phyloP scores from a whole-genome alignment of 352 stramenopile genomes.

The Phytophthora hybrid region DNA sequence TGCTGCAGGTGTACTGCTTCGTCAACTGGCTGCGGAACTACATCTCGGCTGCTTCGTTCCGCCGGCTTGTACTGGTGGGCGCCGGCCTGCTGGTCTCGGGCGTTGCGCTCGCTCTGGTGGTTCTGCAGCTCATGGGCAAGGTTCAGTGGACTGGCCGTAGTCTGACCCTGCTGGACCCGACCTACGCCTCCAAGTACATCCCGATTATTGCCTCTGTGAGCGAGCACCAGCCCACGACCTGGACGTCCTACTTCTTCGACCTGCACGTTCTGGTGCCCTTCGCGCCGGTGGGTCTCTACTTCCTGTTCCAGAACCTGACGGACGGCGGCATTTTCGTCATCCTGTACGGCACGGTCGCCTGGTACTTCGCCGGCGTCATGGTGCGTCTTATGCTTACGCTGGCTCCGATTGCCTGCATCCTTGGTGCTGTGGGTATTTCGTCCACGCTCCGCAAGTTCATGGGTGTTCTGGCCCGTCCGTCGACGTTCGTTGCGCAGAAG shows the following conservation, averaged over 20 bases:
- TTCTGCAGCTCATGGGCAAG: conserved; percentile 86
- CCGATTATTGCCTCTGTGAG: conserved; percentile 95
- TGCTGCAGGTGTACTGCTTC: conserved; percentile 88
- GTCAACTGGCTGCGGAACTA: conserved; percentile 81
- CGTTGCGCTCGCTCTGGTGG: conserved; percentile 66
- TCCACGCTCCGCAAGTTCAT: conserved; percentile 83
- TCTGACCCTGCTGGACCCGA: conserved; percentile 92
- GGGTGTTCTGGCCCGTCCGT: conserved; percentile 69
- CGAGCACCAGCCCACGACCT: conserved; percentile 95
- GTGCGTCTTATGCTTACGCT: conserved; percentile 94
- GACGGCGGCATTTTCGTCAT: conserved; percentile 94
- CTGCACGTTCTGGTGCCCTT: conserved; percentile 93
- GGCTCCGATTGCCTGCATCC: conserved; percentile 93
- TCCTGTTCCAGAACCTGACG: conserved; percentile 90
- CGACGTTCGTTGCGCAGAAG: conserved; percentile 57
- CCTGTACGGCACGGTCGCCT: conserved; percentile 93
- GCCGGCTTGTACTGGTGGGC: conserved; percentile 72
- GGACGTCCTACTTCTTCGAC: conserved; percentile 95
- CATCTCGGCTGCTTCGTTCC: conserved; percentile 80
- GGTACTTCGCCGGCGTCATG: conserved; percentile 94
- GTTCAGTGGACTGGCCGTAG: conserved; percentile 92
- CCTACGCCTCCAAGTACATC: conserved; percentile 95
- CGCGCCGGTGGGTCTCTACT: conserved; percentile 92
- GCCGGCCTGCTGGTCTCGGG: conserved; percentile 63
- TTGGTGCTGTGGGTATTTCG: conserved; percentile 89